Conservation (phyloP, 176 grass and related monocot species). For the Luzula sylvatica region DNA sequence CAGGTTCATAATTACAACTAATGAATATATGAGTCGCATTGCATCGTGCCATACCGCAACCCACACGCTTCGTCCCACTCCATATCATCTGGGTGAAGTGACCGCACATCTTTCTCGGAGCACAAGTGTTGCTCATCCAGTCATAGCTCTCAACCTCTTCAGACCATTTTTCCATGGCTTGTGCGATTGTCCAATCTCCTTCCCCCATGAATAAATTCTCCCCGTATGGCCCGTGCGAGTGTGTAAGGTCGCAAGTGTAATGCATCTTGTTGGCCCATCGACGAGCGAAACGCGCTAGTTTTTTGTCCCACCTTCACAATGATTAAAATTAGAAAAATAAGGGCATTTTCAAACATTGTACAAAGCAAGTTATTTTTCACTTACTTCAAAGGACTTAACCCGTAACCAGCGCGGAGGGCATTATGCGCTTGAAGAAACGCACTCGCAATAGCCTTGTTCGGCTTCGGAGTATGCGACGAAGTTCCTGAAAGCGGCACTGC, state of each 20-base stretch:
- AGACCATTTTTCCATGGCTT: constrained; percentile 31
- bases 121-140: constrained; percentile 29
- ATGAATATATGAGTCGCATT: constrained; percentile 27
- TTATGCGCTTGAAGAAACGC: constrained; percentile 55
- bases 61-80: constrained; percentile 28
- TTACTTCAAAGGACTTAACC: constrained; percentile 14
- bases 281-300: constrained; percentile 32
- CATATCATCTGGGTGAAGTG: constrained; percentile 55
- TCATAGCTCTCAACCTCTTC: constrained; percentile 31
- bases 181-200: constrained; percentile 24
- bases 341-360: no score
- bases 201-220: constrained; percentile 43
- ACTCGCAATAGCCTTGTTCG: constrained; percentile 23
- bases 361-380: not conserved
- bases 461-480: no score
- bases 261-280: constrained; percentile 39
- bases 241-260: constrained; percentile 31
- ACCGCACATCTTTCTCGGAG: constrained; percentile 29
- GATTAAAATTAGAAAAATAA: not conserved
- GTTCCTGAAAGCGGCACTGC: not conserved
- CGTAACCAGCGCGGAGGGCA: constrained; percentile 26
- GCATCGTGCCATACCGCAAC: constrained; percentile 37
- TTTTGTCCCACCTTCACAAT: constrained; percentile 25
- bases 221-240: constrained; percentile 17
- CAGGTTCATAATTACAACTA: constrained; percentile 50